These are phyloP conservation scores for Penicillium silybi DNA, from an alignment of 495 filamentous ascomycete species.

Conservation along the genomic window DNA sequence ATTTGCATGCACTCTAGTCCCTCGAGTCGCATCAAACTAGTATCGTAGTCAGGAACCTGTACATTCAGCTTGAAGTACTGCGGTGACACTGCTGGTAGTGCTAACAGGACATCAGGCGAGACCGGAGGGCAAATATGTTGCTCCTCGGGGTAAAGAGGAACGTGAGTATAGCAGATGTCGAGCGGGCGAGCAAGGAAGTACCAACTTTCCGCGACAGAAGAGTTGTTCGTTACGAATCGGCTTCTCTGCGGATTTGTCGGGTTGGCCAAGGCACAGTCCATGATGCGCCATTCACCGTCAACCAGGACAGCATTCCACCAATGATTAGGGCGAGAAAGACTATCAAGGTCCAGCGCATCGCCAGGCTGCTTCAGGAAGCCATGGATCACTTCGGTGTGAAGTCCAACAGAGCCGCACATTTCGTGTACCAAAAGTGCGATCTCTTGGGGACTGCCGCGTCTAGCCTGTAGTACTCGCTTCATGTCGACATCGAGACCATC, in stretches of 20 bases:
- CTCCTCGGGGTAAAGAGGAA: constrained; percentile 76
- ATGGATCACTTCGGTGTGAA: constrained; percentile 77
- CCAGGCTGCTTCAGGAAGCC: constrained; percentile 91
- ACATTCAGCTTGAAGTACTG: constrained; percentile 79
- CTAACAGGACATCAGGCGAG: constrained; percentile 74
- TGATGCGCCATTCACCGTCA: constrained; percentile 93
- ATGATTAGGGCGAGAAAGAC: constrained; percentile 78
- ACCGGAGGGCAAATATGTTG: constrained; percentile 92
- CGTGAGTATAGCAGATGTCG: constrained; percentile 91
- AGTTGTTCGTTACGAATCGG: constrained; percentile 67
- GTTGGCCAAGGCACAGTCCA: constrained; percentile 89
- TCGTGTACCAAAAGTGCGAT: constrained; percentile 83
- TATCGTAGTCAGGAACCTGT: constrained; percentile 85
- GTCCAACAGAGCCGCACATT: constrained; percentile 89
- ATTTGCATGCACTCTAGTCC: constrained; percentile 90
- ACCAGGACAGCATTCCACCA: constrained; percentile 97
- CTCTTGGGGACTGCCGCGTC: constrained; percentile 84
- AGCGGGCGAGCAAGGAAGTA: constrained; percentile 86
- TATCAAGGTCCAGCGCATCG: constrained; percentile 70
- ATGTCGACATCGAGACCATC: constrained; percentile 73
- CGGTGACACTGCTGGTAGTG: constrained; percentile 80
- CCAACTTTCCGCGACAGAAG: constrained; percentile 73
- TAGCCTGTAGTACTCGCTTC: constrained; percentile 74
- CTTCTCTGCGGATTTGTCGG: constrained; percentile 80
- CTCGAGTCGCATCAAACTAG: constrained; percentile 78